These are phyloP conservation scores for Globisporangium cederbergense DNA, from an alignment of 352 stramenopile genomes.

Conservation along the genomic window DNA sequence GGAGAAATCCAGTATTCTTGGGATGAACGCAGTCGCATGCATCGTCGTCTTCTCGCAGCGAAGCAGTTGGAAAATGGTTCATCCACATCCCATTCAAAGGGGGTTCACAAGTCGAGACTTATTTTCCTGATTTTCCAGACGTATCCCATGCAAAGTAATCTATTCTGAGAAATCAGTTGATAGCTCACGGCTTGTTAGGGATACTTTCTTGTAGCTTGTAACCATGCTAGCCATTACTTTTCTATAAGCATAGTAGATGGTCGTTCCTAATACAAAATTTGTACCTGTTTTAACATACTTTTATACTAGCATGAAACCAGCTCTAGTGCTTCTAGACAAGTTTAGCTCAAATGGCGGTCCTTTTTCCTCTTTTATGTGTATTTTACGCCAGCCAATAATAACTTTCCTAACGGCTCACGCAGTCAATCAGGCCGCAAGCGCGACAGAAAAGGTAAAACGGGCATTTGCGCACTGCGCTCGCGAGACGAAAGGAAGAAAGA, in stretches of 20 bases:
- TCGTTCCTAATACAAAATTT: no score
- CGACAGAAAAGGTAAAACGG: background rate
- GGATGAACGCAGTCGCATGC: background rate
- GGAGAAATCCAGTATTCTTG: background rate
- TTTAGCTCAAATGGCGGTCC: background rate
- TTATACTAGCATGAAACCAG: background rate
- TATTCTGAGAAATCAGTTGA: constrained; percentile 9
- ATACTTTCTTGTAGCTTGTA: background rate
- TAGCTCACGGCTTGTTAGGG: background rate
- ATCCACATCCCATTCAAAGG: background rate
- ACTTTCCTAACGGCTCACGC: background rate
- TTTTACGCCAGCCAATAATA: constrained; percentile 1
- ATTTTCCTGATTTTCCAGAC: constrained; percentile 10
- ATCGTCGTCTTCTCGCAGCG: background rate
- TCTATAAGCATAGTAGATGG: background rate
- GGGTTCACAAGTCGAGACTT: background rate
- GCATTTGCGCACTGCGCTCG: background rate
- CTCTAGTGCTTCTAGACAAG: background rate
- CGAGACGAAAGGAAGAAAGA: background rate
- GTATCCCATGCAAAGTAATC: constrained; percentile 14
- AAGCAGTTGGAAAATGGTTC: background rate
- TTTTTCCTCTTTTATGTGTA: background rate
- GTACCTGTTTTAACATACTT: background rate
- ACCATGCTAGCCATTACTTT: background rate
- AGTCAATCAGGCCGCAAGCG: background rate